Base-by-base conservation (phyloP, 164 flowering plant species). In the Chimonanthus praecox region DNA sequence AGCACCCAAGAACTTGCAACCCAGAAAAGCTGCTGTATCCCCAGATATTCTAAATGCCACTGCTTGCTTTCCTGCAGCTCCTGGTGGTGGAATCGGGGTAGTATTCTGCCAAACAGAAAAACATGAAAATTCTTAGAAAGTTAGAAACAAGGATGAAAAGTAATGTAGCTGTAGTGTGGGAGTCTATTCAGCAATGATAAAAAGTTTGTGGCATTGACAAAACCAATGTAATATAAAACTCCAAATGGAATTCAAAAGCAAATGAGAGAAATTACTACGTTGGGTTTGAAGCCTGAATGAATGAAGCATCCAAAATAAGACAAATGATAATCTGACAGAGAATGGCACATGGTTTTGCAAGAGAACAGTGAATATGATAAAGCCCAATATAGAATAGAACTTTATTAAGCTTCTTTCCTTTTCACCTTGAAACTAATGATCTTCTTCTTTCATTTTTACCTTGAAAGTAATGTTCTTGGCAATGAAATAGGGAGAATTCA, bases 381-480 rank as follows among this genome's bases (percentile, higher is more conserved):
- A 21, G 66, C 13, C 9, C 66, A 63, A 63, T 11, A 54, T 4
- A 63, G 44, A 63, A 63, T 63, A 63, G 46, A 33, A 33, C 33
- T 33, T 33, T 33, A 33, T 33, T 33, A 33, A 33, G 33, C 33
- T 33, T 33, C 46, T 63, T 20, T 20, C 44, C 66, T 54, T 54
- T 54, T 63, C 46, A 18, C 33, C 21, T 63, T 63, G 66, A 8
- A 63, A 63, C 20, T 16, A 16, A 3, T 13, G 7, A 13, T 15
- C 11, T 10, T 6, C 66, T 11, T 7, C 47, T 44, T 18, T 3
- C 43, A 16, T 21, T 4, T 44, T 63, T 81, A 88, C 99, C 97
- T 92, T 90, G 82, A 96, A 96, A 7, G 99, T 96, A 77, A 96
- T 96, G 85, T 96, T 96, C 79, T 88, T 94, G 82, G 99, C 99